These are phyloP conservation scores for Fusarium sp. DNA, from an alignment of 2,329 filamentous ascomycete species.

Conservation along the genomic window DNA sequence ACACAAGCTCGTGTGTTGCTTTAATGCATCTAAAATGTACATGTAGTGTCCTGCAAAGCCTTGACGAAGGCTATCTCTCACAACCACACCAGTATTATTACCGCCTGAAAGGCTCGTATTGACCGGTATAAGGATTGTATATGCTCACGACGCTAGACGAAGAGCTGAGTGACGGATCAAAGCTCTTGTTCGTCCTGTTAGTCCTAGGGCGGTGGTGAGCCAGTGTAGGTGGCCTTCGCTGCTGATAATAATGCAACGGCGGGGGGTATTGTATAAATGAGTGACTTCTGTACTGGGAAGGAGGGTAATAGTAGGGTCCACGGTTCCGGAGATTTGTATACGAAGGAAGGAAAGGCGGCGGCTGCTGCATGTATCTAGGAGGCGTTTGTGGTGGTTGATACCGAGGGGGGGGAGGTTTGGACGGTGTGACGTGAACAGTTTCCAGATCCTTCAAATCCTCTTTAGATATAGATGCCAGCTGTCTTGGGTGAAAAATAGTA, in stretches of 20 bases:
- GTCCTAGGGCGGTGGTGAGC: conserved; percentile 20
- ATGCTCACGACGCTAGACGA: conserved; percentile 22
- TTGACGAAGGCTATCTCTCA: background rate
- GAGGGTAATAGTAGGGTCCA: background rate
- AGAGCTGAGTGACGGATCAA: conserved; percentile 20
- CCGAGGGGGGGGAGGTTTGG: background rate
- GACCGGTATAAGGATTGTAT: conserved; percentile 21
- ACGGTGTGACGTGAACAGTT: background rate
- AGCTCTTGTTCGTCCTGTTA: conserved; percentile 25
- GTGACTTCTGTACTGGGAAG: conserved; percentile 5
- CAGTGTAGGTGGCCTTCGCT: conserved; percentile 12
- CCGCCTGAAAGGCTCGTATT: conserved; percentile 23
- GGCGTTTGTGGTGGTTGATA: background rate
- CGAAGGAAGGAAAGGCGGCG: conserved; percentile 9
- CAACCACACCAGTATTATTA: background rate
- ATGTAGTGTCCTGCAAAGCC: background rate
- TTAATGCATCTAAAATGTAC: background rate
- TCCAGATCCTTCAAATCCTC: conserved; percentile 10
- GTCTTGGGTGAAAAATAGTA: conserved; percentile 32
- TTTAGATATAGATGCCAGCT: background rate
- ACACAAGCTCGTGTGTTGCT: background rate
- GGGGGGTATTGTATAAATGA: conserved; percentile 23
- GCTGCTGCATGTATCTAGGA: conserved; percentile 1
- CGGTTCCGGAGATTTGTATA: conserved; percentile 18
- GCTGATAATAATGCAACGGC: conserved; percentile 18